Percentiles rank a stretch among this genome's conserved stretches.
Conservation (phyloP, 2,329 filamentous ascomycete genomes). For the Fusarium duplospermum region DNA sequence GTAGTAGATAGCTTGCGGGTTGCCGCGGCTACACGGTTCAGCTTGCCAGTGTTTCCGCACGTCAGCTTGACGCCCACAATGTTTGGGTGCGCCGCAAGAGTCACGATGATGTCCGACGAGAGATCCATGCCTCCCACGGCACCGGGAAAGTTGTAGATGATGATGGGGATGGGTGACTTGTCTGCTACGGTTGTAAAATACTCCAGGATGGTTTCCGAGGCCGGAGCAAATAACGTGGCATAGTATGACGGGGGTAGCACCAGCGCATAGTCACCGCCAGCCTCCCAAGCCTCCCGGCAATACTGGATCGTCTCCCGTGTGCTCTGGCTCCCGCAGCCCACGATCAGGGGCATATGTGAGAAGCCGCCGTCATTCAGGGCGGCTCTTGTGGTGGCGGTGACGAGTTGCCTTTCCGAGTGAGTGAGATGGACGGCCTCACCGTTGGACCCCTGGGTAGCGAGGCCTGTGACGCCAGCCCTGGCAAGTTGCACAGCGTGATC, state of each 20-base stretch:
- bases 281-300: slow-evolving; percentile 74
- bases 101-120: slow-evolving; percentile 70
- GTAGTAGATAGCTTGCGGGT: slow-evolving; percentile 56
- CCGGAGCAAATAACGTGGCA: slow-evolving; percentile 70
- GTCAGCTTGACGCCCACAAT: slow-evolving; percentile 78
- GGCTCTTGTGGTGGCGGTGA: slow-evolving; percentile 76
- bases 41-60: slow-evolving; percentile 77
- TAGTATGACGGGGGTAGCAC: slow-evolving; percentile 84
- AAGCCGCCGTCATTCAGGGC: slow-evolving; percentile 75
- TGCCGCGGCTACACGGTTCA: slow-evolving; percentile 71
- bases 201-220: slow-evolving; percentile 63
- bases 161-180: slow-evolving; percentile 71
- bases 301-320: slow-evolving; percentile 78
- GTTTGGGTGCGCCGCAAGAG: slow-evolving; percentile 70
- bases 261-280: slow-evolving; percentile 80
- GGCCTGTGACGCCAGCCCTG: slow-evolving; percentile 76
- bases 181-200: slow-evolving; percentile 76
- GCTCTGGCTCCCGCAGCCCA: slow-evolving; percentile 79
- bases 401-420: slow-evolving; percentile 74
- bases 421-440: slow-evolving; percentile 85
- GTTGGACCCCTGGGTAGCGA: slow-evolving; percentile 84
- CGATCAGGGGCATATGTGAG: slow-evolving; percentile 75
- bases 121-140: slow-evolving; percentile 73
- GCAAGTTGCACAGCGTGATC: slow-evolving; percentile 76
- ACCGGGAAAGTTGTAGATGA: slow-evolving; percentile 78